These are phyloP conservation scores for Marasmius oreades DNA, from an alignment of 1,284 basidiomycete species.

Conservation along the genomic window DNA sequence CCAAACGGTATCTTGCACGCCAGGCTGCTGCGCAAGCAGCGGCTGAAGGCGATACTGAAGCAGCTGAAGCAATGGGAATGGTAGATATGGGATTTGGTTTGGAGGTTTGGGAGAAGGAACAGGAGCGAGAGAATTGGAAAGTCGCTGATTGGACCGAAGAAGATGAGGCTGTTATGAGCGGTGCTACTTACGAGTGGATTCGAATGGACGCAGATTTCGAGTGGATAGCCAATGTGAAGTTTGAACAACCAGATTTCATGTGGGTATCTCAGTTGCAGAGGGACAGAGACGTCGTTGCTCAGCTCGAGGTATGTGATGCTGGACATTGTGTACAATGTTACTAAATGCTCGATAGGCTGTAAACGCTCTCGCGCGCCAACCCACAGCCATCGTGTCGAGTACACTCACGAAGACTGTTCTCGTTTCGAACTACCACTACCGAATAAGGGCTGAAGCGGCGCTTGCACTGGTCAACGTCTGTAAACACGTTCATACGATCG, in stretches of 20 bases:
- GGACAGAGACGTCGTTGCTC: conserved; percentile 97
- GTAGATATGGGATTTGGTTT: conserved; percentile 96
- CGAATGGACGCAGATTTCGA: conserved; percentile 98
- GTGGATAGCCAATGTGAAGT: conserved; percentile 92
- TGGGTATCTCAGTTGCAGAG: conserved; percentile 97
- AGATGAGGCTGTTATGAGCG: conserved; percentile 90
- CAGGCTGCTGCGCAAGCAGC: conserved; percentile 93
- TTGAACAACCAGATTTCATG: conserved; percentile 97
- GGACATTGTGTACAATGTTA: conserved; percentile 6
- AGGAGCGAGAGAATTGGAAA: conserved; percentile 90
- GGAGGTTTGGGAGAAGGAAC: conserved; percentile 94
- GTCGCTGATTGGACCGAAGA: conserved; percentile 99
- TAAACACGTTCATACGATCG: conserved; percentile 15
- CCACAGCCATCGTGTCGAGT: conserved; percentile 88
- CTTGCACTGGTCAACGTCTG: conserved; percentile 81
- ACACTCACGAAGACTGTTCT: conserved; percentile 91
- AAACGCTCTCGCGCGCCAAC: conserved; percentile 76
- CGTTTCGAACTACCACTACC: conserved; percentile 94
- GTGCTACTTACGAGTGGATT: conserved; percentile 99
- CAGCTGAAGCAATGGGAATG: conserved; percentile 90
- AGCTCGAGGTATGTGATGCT: conserved; percentile 71
- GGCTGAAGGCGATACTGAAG: conserved; percentile 86
- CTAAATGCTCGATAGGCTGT: conserved; percentile 60
- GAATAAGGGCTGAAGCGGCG: conserved; percentile 96
- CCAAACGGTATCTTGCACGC: conserved; percentile 90